Evolutionary conservation across 768 basidiomycete genomes (phyloP), one percentile per base, ranked within the genome.

Genomic region (Artomyces pyxidatus): DNA sequence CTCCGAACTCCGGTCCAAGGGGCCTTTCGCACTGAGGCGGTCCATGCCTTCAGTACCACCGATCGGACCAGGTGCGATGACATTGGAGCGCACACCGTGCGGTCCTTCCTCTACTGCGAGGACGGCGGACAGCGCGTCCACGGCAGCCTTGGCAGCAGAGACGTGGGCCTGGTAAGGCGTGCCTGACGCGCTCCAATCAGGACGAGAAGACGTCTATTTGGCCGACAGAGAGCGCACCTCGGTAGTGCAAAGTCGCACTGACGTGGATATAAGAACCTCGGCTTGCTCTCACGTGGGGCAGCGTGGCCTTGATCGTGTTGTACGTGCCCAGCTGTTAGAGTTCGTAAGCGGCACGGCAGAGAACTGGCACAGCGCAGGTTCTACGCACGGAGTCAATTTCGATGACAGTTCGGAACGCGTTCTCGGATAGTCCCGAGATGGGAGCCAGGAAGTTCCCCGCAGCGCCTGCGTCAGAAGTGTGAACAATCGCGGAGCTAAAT

Each of bases 371-470:
- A 21, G 16, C 43, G 40, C 23, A 49, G 37, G 10, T 27, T 4
- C 41, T 37, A 65, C 78, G 9, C 60, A 88, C 89, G 9, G 89
- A 85, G 66, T 98, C 95, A 58, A 97, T 97, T 61, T 92, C 89
- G 50, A 97, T 73, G 28, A 97, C 94, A 1, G 93, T 92, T 62
- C 72, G 78, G 75, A 97, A 97, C 2, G 83, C 95, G 60, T 91
- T 93, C 62, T 88, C 83, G 2, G 89, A 92, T 51, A 96, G 74
- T 1, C 75, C 78, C 32, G 80, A 78, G 50, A 95, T 88, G 14
- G 92, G 85, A 1, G 86, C 85, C 25, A 99, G 73, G 69, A 97
- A 99, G 70, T 98, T 99, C 3, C 95, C 95, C 50, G 95, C 95
- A 37, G 93, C 93, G 53, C 90, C 90, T 92, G 60, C 23, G 21